A percentile compares a stretch with the other conserved stretches of the same genome.
Conservation (phyloP, 345 rosid genomes). For the Salix viminalis region DNA sequence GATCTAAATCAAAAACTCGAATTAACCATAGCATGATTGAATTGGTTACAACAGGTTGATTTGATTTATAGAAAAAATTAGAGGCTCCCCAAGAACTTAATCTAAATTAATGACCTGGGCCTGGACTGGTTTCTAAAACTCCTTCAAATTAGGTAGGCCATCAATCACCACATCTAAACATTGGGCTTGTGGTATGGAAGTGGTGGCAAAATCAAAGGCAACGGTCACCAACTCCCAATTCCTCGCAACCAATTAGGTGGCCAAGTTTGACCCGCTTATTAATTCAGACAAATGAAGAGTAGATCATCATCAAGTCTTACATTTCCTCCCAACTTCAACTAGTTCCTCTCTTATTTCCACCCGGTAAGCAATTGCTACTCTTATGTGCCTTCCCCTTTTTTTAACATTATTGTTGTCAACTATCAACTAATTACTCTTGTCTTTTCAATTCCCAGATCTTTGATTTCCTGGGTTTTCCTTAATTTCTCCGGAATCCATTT, state of each 20-base stretch:
- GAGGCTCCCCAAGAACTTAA: too few species aligned
- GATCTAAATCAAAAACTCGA: too few species aligned
- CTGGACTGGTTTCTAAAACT: too few species aligned
- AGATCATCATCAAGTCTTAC: not conserved
- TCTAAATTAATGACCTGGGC: too few species aligned
- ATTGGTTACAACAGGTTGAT: too few species aligned
- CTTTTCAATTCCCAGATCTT: slow-evolving; percentile 24
- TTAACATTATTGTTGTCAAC: not conserved
- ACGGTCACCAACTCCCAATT: not conserved
- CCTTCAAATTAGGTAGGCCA: not conserved
- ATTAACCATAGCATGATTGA: too few species aligned
- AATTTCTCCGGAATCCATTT: not conserved
- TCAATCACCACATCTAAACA: not conserved
- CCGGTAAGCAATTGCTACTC: not conserved
- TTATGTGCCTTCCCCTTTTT: not conserved
- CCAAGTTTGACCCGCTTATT: slow-evolving; percentile 32
- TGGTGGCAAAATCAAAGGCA: not conserved
- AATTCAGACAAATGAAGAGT: not conserved
- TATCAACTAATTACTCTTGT: not conserved
- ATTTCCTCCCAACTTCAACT: not conserved
- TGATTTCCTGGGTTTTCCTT: slow-evolving; percentile 4
- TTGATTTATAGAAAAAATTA: too few species aligned
- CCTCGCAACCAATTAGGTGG: not conserved
- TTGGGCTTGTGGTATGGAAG: not conserved
- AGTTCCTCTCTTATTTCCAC: not conserved